Evolutionary conservation across 2,329 filamentous ascomycete species (phyloP).

Genomic region (Cercospora sp.): DNA sequence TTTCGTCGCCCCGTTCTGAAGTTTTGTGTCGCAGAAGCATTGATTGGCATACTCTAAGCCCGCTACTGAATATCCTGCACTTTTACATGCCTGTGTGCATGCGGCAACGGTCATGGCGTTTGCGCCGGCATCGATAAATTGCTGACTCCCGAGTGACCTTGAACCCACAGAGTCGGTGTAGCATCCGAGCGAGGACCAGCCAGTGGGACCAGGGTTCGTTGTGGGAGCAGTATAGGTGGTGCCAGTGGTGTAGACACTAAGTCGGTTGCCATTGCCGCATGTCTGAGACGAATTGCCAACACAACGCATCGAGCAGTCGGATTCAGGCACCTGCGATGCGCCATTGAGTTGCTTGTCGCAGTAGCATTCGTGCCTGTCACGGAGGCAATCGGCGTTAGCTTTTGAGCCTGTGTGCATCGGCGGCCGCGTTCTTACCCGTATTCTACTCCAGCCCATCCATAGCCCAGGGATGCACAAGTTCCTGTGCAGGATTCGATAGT

Average conservation of each 20-base stretch:
- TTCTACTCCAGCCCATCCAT: slow-evolving; percentile 12
- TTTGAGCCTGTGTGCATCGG: not conserved
- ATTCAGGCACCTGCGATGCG: slow-evolving; percentile 12
- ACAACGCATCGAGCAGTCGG: slow-evolving; percentile 24
- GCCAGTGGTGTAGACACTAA: slow-evolving; percentile 22
- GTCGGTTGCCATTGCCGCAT: slow-evolving; percentile 20
- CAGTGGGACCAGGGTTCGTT: slow-evolving; percentile 21
- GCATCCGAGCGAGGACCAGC: slow-evolving; percentile 33
- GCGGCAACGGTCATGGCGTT: slow-evolving; percentile 14
- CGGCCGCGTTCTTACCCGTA: not conserved
- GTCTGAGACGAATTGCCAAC: slow-evolving; percentile 18
- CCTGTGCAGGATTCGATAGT: slow-evolving; percentile 16
- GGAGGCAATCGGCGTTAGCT: not conserved
- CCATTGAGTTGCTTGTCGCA: slow-evolving; percentile 9
- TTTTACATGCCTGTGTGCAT: slow-evolving; percentile 31
- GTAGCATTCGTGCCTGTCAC: slow-evolving; percentile 8
- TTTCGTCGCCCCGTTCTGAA: slow-evolving; percentile 13
- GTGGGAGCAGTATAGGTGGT: slow-evolving; percentile 3
- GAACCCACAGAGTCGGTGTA: slow-evolving; percentile 29
- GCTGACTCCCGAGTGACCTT: slow-evolving; percentile 25
- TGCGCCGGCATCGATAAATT: slow-evolving; percentile 25
- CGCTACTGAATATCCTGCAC: slow-evolving; percentile 35
- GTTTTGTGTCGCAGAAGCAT: slow-evolving; percentile 36
- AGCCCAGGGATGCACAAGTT: slow-evolving; percentile 13
- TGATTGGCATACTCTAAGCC: slow-evolving; percentile 32